These are phyloP conservation scores for Trametes maxima DNA, from an alignment of 768 basidiomycete genomes.

Conservation along the genomic window DNA sequence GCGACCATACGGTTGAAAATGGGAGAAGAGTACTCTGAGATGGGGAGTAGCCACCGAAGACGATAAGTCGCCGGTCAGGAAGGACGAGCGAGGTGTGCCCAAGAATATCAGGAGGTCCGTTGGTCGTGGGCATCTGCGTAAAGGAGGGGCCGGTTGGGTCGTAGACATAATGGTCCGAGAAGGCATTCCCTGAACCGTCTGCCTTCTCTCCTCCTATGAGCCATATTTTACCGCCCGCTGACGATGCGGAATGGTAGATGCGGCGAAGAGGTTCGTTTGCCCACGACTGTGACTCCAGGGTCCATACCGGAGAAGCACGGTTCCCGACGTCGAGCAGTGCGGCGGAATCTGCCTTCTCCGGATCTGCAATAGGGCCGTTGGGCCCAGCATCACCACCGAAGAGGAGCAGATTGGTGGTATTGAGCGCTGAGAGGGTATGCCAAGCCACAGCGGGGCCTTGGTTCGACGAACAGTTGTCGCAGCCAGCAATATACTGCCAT, in stretches of 20 bases:
- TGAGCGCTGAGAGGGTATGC: constrained; percentile 76
- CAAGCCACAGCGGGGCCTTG: constrained; percentile 72
- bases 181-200: constrained; percentile 72
- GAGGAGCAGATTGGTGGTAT: constrained; percentile 53
- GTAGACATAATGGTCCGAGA: constrained; percentile 69
- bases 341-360: constrained; percentile 63
- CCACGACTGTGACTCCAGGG: constrained; percentile 53
- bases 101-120: constrained; percentile 66
- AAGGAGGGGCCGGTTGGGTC: constrained; percentile 53
- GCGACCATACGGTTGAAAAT: constrained; percentile 59
- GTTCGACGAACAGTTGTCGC: constrained; percentile 44
- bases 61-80: constrained; percentile 64
- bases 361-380: constrained; percentile 52
- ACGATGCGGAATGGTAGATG: constrained; percentile 70
- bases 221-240: constrained; percentile 55
- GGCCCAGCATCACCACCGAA: constrained; percentile 80
- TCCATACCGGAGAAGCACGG: constrained; percentile 46
- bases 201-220: constrained; percentile 79
- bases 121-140: constrained; percentile 51
- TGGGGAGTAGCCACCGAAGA: constrained; percentile 72
- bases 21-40: constrained; percentile 51
- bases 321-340: constrained; percentile 51
- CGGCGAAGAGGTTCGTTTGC: constrained; percentile 70
- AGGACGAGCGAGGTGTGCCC: constrained; percentile 77
- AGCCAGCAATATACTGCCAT: constrained; percentile 60